Evolutionary conservation across 2,329 filamentous ascomycete species (phyloP), one percentile per base, ranked within the genome.

Genomic region (Hymenoscyphus fructigenus): DNA sequence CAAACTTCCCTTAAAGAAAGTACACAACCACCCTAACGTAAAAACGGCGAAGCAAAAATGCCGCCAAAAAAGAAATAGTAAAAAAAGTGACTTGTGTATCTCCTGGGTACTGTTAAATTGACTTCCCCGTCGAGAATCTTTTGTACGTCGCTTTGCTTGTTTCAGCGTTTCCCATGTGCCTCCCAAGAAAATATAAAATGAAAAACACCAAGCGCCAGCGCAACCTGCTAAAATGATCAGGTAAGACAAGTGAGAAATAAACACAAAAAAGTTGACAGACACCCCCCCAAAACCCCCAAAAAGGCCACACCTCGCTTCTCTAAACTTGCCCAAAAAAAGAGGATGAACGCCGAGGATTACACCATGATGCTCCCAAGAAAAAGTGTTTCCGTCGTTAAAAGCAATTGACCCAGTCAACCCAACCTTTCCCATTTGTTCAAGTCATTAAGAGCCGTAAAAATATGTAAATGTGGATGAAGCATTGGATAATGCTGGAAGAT

Each of bases 71-170:
- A 41, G 28, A 53, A 32, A 17, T 29, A 17, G 29, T 50, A 60
- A 26, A 34, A 47, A 44, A 32, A 36, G 20, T 32, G 20, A 15
- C 20, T 53, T 20, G 44, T 28, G 36, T 36, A 36, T 57, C 60
- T 57, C 47, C 29, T 56, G 60, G 60, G 60, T 61, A 61, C 60
- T 61, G 60, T 55, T 57, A 57, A 56, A 61, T 61, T 61, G 60
- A 34, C 60, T 61, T 61, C 60, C 60, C 60, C 60, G 47, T 41
- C 34, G 60, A 61, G 60, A 29, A 38, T 56, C 28, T 56, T 23
- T 23, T 61, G 34, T 61, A 23, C 15, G 34, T 56, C 32, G 60
- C 32, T 50, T 56, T 47, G 47, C 59, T 60, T 60, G 26, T 34
- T 29, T 9, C 15, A 28, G 28, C 28, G 17, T 41, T 17, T 44